Percentiles rank a stretch among this genome's conserved stretches.
These are phyloP conservation scores for Sporobolus alterniflorus DNA, from an alignment of 202 grass and related monocot species.

Conservation along the genomic window DNA sequence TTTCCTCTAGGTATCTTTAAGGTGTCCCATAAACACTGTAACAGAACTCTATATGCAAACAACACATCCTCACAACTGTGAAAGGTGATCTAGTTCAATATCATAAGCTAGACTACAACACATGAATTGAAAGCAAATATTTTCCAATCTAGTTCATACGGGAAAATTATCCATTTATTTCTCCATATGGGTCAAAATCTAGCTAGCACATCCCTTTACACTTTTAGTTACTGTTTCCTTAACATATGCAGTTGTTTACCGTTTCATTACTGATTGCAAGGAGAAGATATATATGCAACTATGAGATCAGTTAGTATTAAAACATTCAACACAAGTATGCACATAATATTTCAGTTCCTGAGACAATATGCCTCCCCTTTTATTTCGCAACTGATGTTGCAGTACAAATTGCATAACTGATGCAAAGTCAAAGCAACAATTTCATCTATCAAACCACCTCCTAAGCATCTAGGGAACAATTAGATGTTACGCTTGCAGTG, in stretches of 20 bases:
- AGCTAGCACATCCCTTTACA: no score
- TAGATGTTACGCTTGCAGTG: no score
- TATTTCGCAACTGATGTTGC: background rate
- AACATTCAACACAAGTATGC: background rate
- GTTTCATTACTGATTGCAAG: no score
- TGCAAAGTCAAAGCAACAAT: no score
- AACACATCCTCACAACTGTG: background rate
- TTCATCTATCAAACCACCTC: background rate
- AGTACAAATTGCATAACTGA: background rate
- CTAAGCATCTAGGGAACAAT: no score
- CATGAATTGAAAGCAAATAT: background rate
- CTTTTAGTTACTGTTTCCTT: no score
- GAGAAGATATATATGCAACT: background rate
- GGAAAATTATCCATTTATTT: background rate
- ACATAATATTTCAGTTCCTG: background rate
- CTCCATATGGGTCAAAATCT: background rate
- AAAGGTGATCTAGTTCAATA: background rate
- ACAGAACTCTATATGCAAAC: background rate
- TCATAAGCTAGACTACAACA: no score
- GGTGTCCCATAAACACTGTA: no score
- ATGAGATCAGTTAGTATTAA: background rate
- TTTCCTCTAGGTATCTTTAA: no score
- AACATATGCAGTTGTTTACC: no score
- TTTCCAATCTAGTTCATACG: background rate
- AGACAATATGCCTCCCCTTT: no score